Conservation (phyloP, 495 filamentous ascomycete species). For the Penicillium silybi region DNA sequence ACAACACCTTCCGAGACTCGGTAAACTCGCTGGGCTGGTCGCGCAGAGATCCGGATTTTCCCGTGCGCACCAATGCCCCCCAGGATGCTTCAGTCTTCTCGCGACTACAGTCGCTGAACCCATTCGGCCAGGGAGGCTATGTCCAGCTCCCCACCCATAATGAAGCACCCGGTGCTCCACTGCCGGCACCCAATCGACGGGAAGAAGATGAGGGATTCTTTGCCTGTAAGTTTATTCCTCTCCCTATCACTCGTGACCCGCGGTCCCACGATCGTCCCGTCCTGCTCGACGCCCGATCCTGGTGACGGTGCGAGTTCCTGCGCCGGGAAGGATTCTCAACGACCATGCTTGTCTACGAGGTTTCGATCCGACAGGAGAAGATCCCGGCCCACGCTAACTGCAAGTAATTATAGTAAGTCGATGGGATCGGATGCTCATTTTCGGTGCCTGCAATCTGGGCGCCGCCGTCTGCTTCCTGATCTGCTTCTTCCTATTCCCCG, state of each 20-base stretch:
- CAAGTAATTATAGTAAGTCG: slow-evolving; percentile 69
- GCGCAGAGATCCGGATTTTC: slow-evolving; percentile 74
- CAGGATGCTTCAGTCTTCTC: slow-evolving; percentile 70
- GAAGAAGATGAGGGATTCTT: slow-evolving; percentile 97
- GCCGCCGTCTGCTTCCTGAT: slow-evolving; percentile 88
- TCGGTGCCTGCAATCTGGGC: slow-evolving; percentile 85
- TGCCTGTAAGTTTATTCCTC: slow-evolving; percentile 69
- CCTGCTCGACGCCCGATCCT: slow-evolving; percentile 20
- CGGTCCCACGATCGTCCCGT: slow-evolving; percentile 20
- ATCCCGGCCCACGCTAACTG: slow-evolving; percentile 17
- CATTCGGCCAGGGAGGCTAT: slow-evolving; percentile 84
- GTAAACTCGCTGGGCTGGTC: slow-evolving; percentile 96
- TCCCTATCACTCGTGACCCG: slow-evolving; percentile 15
- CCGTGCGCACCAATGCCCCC: slow-evolving; percentile 70
- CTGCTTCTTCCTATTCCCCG: slow-evolving; percentile 84
- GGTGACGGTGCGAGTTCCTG: slow-evolving; percentile 42
- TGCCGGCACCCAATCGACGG: slow-evolving; percentile 78
- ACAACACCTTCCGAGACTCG: slow-evolving; percentile 82
- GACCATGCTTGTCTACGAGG: slow-evolving; percentile 20
- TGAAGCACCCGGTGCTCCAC: slow-evolving; percentile 77
- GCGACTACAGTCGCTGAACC: slow-evolving; percentile 80
- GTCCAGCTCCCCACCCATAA: slow-evolving; percentile 77
- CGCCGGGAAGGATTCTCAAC: slow-evolving; percentile 30
- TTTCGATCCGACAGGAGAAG: slow-evolving; percentile 17
- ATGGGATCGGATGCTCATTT: slow-evolving; percentile 93